Percentiles rank a stretch among this genome's conserved stretches.
Evolutionary conservation across 306 rosid genomes (phyloP).

Genomic region (Rosa chinensis): DNA sequence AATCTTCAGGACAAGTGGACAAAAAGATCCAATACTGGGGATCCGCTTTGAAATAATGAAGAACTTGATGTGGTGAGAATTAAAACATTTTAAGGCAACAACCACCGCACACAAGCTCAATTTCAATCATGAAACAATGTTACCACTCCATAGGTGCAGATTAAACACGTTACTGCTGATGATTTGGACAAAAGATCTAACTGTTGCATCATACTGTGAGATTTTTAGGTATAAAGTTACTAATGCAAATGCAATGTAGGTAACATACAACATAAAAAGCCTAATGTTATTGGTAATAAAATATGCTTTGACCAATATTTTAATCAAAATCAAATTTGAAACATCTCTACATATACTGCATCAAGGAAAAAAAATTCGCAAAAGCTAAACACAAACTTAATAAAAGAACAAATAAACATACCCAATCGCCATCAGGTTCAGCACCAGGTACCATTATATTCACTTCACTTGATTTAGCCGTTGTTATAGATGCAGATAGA

Average conservation of each 20-base stretch:
- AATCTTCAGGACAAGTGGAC: not conserved
- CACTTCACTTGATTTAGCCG: slow-evolving; percentile 97
- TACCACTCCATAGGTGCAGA: not conserved
- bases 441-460: slow-evolving; percentile 85
- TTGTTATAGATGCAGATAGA: slow-evolving; percentile 69
- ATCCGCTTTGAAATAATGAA: not conserved
- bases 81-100: not conserved
- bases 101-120: not conserved
- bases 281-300: not conserved
- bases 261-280: not conserved
- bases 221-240: not conserved
- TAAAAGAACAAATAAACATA: slow-evolving; percentile 33
- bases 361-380: not conserved
- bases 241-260: not conserved
- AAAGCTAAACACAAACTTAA: not conserved
- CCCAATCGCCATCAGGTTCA: slow-evolving; percentile 85
- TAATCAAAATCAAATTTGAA: slow-evolving; percentile 3
- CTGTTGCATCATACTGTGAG: not conserved
- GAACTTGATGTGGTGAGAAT: not conserved
- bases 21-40: not conserved
- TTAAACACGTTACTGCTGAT: not conserved
- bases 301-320: not conserved
- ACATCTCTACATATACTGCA: not conserved
- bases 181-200: not conserved
- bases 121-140: not conserved